Base-by-base conservation (phyloP, 352 stramenopile genomes). In the Pythium sp. region DNA sequence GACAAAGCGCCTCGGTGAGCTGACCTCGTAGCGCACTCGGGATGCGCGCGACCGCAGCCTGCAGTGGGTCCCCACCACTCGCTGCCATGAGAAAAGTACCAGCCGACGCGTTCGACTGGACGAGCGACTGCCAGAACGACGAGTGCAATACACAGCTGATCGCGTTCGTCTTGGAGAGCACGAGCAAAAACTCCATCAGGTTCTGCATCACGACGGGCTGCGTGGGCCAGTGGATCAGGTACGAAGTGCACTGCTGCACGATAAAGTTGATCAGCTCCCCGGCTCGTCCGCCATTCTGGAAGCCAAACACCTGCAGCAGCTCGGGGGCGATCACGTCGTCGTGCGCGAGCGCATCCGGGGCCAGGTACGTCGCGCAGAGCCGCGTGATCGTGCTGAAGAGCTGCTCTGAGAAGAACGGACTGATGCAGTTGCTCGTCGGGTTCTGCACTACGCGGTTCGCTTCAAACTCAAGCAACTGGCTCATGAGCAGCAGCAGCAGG, bases 171-270 rank as follows among this genome's bases (percentile, higher is more conserved):
- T 87, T 91, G 1, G 84, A 84, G 3, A 94, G 68, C 51, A 88
- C 70, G 32, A 95, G 64, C 30, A 95, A 66, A 28, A 91, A 89
- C 51, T 93, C 77, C 57, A 95, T 90, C 5, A 93, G 69, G 38
- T 96, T 85, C 68, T 94, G 74, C 78, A 94, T 93, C 55, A 96
- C 86, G 3, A 93, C 71, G 0, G 88, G 87, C 32, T 96, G 85
- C 1, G 87, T 93, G 0, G 87, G 80, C 88, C 88, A 96, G 68
- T 93, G 79, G 41, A 92, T 75, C 43, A 96, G 59, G 49, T 94
- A 96, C 26, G 87, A 59, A 6, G 81, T 88, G 43, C 74, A 74
- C 51, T 89, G 77, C 62, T 93, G 76, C 1, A 94, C 74, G 18
- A 94, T 70, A 47, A 96, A 92, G 55, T 82, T 82, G 18, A 94